Conservation (phyloP, 1,284 basidiomycete species). For the Heterobasidion parviporum region DNA sequence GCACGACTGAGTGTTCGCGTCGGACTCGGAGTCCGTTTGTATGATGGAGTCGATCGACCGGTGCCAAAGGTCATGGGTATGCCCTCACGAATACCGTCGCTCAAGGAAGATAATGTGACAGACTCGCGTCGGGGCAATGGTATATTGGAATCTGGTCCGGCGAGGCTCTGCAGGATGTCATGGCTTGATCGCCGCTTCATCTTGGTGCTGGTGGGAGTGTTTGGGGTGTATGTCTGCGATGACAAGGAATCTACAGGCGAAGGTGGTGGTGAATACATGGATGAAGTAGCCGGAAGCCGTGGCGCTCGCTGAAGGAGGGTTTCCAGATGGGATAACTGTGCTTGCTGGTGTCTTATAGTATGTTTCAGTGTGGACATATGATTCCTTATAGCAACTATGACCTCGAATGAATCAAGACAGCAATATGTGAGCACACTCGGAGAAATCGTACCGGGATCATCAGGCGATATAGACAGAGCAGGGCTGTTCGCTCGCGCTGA, state of each 20-base stretch:
- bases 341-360: constrained; percentile 69
- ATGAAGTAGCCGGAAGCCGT: constrained; percentile 36
- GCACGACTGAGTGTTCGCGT: constrained; percentile 72
- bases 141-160: constrained; percentile 65
- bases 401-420: neutral
- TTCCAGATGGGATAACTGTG: constrained; percentile 60
- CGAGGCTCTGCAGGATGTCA: constrained; percentile 60
- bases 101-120: constrained; percentile 7
- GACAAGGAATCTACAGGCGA: constrained; percentile 19
- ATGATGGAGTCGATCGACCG: constrained; percentile 28
- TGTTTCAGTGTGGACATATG: constrained; percentile 73
- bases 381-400: constrained; percentile 56
- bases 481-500: constrained; percentile 48
- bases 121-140: constrained; percentile 56
- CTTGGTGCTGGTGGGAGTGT: constrained; percentile 28
- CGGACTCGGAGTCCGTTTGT: constrained; percentile 59
- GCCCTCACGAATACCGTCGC: constrained; percentile 58
- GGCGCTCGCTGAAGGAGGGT: constrained; percentile 55
- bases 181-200: constrained; percentile 56
- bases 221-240: constrained; percentile 25
- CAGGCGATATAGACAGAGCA: constrained; percentile 29
- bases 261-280: constrained; percentile 30
- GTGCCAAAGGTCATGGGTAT: constrained; percentile 50
- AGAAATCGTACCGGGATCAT: constrained; percentile 48
- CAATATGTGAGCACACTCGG: neutral